Conservation (phyloP, 306 rosid genomes). For the Neltuma alba region DNA sequence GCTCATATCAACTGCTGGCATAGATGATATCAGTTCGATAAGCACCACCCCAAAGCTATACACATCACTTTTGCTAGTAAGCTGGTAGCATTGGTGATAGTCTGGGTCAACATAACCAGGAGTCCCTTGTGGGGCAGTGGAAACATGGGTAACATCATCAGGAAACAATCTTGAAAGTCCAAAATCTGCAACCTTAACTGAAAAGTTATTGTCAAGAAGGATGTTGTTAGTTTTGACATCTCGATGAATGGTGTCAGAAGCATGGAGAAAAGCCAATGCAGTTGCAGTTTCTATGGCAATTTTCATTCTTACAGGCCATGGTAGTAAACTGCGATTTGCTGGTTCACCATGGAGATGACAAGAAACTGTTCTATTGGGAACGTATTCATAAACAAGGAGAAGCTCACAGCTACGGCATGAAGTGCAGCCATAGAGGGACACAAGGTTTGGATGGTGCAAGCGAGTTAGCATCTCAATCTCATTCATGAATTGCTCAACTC, state of each 20-base stretch:
- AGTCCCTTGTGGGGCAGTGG: conserved; percentile 76
- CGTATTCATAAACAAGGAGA: conserved; percentile 67
- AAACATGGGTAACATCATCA: conserved; percentile 57
- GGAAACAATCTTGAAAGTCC: conserved; percentile 71
- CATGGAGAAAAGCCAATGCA: conserved; percentile 68
- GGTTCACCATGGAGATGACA: conserved; percentile 63
- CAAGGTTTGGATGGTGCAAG: conserved; percentile 62
- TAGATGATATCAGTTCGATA: conserved; percentile 62
- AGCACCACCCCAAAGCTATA: conserved; percentile 71
- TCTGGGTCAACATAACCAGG: conserved; percentile 79
- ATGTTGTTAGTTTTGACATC: conserved; percentile 76
- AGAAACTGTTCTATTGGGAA: conserved; percentile 67
- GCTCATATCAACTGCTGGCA: conserved; percentile 64
- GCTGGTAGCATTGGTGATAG: conserved; percentile 64
- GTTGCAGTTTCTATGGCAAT: conserved; percentile 69
- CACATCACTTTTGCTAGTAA: conserved; percentile 72
- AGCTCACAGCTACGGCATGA: conserved; percentile 61
- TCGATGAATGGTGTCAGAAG: conserved; percentile 61
- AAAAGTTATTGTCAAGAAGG: conserved; percentile 54
- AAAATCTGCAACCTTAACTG: conserved; percentile 71
- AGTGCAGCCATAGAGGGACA: conserved; percentile 74
- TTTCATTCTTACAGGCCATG: conserved; percentile 59
- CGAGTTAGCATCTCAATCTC: conserved; percentile 67
- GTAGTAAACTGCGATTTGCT: conserved; percentile 36
- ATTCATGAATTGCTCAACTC: conserved; percentile 65